Base-by-base conservation (phyloP, 2,329 filamentous ascomycete species). In the Drechslera avenae region DNA sequence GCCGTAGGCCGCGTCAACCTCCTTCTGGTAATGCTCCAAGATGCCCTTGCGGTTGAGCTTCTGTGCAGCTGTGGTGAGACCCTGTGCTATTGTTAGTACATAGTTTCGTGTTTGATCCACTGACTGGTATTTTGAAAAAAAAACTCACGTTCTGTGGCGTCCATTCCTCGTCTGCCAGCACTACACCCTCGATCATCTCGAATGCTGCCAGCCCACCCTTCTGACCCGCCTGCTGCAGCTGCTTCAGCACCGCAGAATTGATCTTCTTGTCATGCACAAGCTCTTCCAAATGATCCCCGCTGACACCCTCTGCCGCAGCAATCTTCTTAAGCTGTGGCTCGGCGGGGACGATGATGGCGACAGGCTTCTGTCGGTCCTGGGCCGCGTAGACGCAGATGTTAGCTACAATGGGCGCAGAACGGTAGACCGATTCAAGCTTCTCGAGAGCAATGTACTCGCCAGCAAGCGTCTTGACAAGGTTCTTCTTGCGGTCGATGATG, bases 401-500 rank as follows among this genome's bases (percentile, higher is more conserved):
- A 53, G 84, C 83, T 16, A 96, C 90, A 8, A 88, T 83, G n/a
- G 85, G 82, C 8, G 83, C 84, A 37, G 90, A 86, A 56, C 92
- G 87, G 78, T 97, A 97, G 46, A 96, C 82, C 3, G 92, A 89
- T 78, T 97, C 93, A 52, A 97, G 86, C 80, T 88, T 97, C 79
- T 97, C 93, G 3, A 99, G 83, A 17, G 93, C 94, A 73, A 97
- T 95, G 76, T 97, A 97, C 80, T 97, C 93, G 63, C 93, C 93
- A 54, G 92, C 91, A 59, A 90, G 84, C 57, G 94, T 92, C 86
- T 97, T 97, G 75, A 97, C 90, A 48, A 97, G 80, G 77, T 97
- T 97, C 86, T 97, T 97, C 85, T 96, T 92, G 63, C 93, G 90
- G 75, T 97, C 93, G 69, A 97, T 92, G 72, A 97, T 87, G 63